Base-by-base conservation (phyloP, 768 basidiomycete species). In the Phylloporus sp. region DNA sequence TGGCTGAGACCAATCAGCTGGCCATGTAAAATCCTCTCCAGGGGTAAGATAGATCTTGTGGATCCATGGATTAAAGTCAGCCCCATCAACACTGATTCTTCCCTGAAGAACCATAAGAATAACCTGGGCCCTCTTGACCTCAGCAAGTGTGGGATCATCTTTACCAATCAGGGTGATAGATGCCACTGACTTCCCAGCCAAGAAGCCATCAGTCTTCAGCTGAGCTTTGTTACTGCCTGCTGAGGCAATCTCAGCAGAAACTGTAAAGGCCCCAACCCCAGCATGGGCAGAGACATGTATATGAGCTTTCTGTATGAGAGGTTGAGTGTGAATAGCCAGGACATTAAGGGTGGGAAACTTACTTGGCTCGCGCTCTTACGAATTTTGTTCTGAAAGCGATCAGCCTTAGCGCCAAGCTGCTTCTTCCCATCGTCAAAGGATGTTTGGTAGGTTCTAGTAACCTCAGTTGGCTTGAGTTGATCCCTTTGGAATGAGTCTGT, bases 81-180 rank as follows among this genome's bases (percentile, higher is more conserved):
- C 10, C 31, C 61, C 65, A 55, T 59, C 58, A 44, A 68, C 24
- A 28, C 57, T 51, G 8, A 61, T 48, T 5, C 27, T 42, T 5
- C 72, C 72, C 47, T 77, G 76, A 15, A 78, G 62, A 26, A 65
- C 55, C 41, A 57, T 50, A 2, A 76, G 64, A 9, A 76, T 54
- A 13, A 63, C 38, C 10, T 57, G 44, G 5, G 59, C 53, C 23
- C 69, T 75, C 41, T 75, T 71, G 5, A 66, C 65, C 54, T 88
- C 85, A 24, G 88, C 85, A 20, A 58, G 62, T 4, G 87, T 89
- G 1, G 78, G 79, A 34, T 70, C 76, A 35, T 78, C 83, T 29
- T 73, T 75, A 0, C 84, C 85, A 55, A 74, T 71, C 9, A 84
- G 73, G 22, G 68, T 76, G 22, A 88, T 70, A 7, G 63, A 63